Evolutionary conservation across 495 filamentous ascomycete species (phyloP).

Genomic region (Amphirosellinia nigrospora): DNA sequence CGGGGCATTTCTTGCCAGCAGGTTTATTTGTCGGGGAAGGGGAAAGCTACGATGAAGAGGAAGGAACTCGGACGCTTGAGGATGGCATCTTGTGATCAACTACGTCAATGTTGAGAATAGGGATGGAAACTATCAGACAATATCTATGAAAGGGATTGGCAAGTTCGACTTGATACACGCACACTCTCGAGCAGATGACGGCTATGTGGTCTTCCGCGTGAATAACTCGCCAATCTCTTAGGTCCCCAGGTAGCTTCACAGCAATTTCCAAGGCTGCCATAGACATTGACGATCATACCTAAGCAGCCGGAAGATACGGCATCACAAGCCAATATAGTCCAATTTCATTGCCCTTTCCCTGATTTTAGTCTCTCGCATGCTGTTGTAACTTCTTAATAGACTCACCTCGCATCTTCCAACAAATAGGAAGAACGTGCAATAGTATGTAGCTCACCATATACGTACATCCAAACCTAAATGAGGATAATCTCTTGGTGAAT

Average conservation of each 20-base stretch:
- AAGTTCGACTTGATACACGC: background rate
- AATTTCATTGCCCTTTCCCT: background rate
- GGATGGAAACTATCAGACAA: background rate
- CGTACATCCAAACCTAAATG: background rate
- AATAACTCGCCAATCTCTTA: background rate
- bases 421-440: background rate
- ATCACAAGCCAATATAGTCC: background rate
- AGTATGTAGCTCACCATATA: background rate
- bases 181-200: background rate
- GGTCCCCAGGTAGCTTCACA: too few species aligned
- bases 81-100: background rate
- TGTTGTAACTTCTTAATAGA: background rate
- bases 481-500: too few species aligned
- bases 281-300: too few species aligned
- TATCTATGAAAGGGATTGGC: background rate
- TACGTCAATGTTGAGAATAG: background rate
- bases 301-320: background rate
- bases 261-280: too few species aligned
- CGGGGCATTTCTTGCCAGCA: background rate
- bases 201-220: background rate
- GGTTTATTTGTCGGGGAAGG: background rate
- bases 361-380: background rate
- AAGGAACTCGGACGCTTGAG: background rate
- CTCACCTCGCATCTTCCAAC: background rate
- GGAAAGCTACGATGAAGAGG: background rate